Evolutionary conservation across 352 stramenopile genomes (phyloP), one percentile per base, ranked within the genome.

Genomic region (Globisporangium spinosum): DNA sequence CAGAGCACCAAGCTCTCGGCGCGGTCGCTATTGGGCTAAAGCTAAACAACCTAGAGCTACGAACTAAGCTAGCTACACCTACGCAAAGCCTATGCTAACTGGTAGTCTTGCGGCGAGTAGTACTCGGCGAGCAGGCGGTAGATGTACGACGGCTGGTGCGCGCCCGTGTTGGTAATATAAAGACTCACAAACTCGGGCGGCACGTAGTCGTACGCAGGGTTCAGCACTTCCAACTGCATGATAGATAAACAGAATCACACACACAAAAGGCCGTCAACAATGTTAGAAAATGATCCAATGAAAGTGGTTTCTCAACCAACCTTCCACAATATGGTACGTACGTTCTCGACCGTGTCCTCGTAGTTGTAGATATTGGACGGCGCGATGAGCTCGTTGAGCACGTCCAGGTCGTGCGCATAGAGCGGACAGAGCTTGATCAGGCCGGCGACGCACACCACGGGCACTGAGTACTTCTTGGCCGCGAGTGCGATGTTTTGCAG

Each of bases 111-210:
- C 54, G 85, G 93, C 71, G 98, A 97, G 82, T 99, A 99, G 72
- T 99, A 99, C 77, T 99, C 97, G 27, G 94, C 91, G n/a, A 99
- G 81, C 68, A 99, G 78, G 57, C 97, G 88, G 77, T 99, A 99
- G 65, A 99, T 98, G 77, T 99, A 99, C 53, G 93, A 98, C 25
- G 97, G 97, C 77, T 99, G 97, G 72, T 99, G 97, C n/a, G 93
- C 94, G 47, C 97, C 97, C 4, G 97, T 98, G 78, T 99, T 99
- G 45, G 97, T 99, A 57, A 99, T 97, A 75, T 98, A 99, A 43
- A 99, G 77, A 70, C 94, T 97, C 59, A 99, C 96, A 38, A 98
- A 93, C 73, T 99, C 91, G 17, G 97, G 97, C 51, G 96, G 94
- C 43, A 99, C 96, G 76, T 99, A 99, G 77, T 99, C 97, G 80